Evolutionary conservation across 805 yeast genomes (phyloP).

Genomic region (Naumovozyma baii): DNA sequence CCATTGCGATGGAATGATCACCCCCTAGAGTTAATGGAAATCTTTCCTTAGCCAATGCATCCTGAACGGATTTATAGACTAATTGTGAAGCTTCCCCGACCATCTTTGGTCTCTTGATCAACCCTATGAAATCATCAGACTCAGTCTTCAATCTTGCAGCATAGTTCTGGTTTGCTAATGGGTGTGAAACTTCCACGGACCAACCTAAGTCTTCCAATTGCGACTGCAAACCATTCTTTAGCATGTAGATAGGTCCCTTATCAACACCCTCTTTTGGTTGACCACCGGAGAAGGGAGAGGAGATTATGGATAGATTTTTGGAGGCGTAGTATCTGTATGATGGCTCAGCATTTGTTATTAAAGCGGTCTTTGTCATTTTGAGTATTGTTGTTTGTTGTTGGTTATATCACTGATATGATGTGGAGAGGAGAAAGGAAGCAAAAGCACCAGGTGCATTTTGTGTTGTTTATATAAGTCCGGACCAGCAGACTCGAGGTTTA

Average conservation of each 20-base stretch:
- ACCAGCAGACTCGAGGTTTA: not conserved
- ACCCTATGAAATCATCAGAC: conserved; percentile 41
- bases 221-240: conserved; percentile 58
- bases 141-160: conserved; percentile 36
- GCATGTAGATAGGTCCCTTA: conserved; percentile 75
- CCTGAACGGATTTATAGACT: conserved; percentile 51
- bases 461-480: not conserved
- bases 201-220: conserved; percentile 67
- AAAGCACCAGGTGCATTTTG: not conserved
- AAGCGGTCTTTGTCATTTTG: not conserved
- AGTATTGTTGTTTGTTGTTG: not conserved
- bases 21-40: conserved; percentile 89
- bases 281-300: conserved; percentile 94
- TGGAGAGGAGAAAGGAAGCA: too few species aligned
- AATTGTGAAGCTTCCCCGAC: conserved; percentile 65
- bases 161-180: conserved; percentile 42
- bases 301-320: conserved; percentile 51
- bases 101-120: conserved; percentile 60
- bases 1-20: conserved; percentile 93
- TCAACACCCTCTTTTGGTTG: conserved; percentile 93
- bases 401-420: too few species aligned
- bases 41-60: conserved; percentile 38
- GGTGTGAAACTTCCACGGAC: conserved; percentile 45
- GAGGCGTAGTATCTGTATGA: conserved; percentile 42
- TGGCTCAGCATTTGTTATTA: conserved; percentile 9